phyloP scores from a whole-genome alignment of 139 green algal species.

The Microglena sp. region DNA sequence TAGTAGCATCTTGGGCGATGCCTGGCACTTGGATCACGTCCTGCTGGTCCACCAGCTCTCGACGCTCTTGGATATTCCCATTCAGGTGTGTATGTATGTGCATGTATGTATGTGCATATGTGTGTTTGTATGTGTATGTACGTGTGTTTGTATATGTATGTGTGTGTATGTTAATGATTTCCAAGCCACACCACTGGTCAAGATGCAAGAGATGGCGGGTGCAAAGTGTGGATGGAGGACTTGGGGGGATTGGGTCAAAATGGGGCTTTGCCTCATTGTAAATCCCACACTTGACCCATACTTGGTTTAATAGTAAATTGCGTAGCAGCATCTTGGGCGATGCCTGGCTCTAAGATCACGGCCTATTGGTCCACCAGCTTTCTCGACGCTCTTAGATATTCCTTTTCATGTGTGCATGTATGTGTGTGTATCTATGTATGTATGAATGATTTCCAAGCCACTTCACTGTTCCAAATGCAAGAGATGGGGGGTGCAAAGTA shows the following conservation, averaged over 20 bases:
- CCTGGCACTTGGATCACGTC: not conserved
- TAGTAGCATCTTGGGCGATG: not conserved
- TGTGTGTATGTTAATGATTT: not conserved
- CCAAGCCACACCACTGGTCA: not conserved
- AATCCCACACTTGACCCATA: not conserved
- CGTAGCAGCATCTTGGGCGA: conserved; percentile 3
- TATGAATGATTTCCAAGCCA: not conserved
- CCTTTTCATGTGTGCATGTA: not conserved
- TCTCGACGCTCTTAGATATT: conserved; percentile 27
- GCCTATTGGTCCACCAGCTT: conserved; percentile 21
- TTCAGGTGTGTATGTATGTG: not conserved
- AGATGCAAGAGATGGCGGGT: not conserved
- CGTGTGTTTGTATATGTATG: not conserved
- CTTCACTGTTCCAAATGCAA: not conserved
- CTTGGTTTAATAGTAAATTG: not conserved
- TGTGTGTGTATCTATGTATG: not conserved
- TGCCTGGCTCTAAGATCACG: conserved; percentile 25
- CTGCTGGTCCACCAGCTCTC: no score
- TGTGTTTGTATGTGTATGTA: not conserved
- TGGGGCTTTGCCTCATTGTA: not conserved
- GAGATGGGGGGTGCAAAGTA: not conserved
- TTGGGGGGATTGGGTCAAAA: not conserved
- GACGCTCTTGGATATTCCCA: no score
- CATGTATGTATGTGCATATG: not conserved
- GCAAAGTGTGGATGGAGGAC: not conserved